A percentile compares a stretch with the other conserved stretches of the same genome.
phyloP scores from a whole-genome alignment of 73 alveolate species.

The Strombidium stylifer region DNA sequence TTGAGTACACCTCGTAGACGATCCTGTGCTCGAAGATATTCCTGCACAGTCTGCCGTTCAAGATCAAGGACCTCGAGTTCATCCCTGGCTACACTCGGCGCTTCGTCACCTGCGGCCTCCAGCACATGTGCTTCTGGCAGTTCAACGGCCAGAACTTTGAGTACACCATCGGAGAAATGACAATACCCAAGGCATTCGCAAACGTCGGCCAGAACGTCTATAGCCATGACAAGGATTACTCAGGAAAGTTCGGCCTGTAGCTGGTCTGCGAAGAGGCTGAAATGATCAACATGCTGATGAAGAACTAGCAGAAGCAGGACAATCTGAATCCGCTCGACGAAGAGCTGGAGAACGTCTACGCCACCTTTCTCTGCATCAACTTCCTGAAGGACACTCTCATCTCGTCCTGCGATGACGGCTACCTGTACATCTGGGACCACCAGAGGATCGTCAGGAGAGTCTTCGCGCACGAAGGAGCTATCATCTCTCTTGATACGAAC shows the following conservation, averaged over 20 bases:
- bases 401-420: conserved; percentile 67
- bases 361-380: conserved; percentile 48
- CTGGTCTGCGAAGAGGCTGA: conserved; percentile 61
- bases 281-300: too few relatives aligned
- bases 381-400: conserved; percentile 48
- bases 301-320: conserved; percentile 33
- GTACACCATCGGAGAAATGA: conserved; percentile 59
- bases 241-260: conserved; percentile 56
- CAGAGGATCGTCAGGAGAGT: conserved; percentile 68
- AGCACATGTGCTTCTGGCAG: conserved; percentile 93
- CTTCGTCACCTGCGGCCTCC: conserved; percentile 95
- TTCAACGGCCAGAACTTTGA: conserved; percentile 77
- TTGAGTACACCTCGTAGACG: conserved; percentile 62
- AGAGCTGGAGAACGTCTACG: conserved; percentile 58
- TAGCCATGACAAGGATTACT: conserved; percentile 17
- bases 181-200: conserved; percentile 50
- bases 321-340: conserved; percentile 23
- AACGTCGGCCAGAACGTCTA: conserved; percentile 55
- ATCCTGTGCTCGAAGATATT: conserved; percentile 65
- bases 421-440: conserved; percentile 74
- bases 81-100: conserved; percentile 81
- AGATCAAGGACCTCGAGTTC: conserved; percentile 94
- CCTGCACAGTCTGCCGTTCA: conserved; percentile 82
- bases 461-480: conserved; percentile 82
- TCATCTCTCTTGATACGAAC: conserved; percentile 67